phyloP scores from a whole-genome alignment of 139 green algal genomes.

The Dunaliella sp. region DNA sequence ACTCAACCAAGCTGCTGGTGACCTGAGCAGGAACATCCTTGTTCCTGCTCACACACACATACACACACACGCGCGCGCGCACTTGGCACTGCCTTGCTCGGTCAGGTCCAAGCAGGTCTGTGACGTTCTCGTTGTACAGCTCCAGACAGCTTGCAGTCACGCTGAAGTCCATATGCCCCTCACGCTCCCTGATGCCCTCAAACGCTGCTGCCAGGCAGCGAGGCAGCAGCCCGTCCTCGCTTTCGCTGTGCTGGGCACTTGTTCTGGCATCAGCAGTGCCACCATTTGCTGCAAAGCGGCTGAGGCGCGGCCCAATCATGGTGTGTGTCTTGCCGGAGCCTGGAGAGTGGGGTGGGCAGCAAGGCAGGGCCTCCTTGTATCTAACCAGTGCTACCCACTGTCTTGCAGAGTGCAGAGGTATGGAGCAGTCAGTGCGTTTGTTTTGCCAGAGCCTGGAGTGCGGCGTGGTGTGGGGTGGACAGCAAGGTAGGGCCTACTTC shows the following conservation, averaged over 20 bases:
- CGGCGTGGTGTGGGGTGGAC: too few relatives aligned
- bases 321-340: conserved; percentile 75
- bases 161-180: conserved; percentile 10
- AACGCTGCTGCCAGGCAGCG: conserved; percentile 39
- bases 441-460: too few relatives aligned
- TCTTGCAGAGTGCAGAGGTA: too few relatives aligned
- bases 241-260: background rate
- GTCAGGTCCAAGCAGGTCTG: conserved; percentile 55
- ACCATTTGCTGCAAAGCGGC: background rate
- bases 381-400: too few relatives aligned
- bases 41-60: too few relatives aligned
- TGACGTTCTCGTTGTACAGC: conserved; percentile 75
- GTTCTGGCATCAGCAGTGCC: background rate
- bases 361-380: too few relatives aligned
- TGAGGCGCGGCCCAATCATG: conserved; percentile 66
- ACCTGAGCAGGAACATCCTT: too few relatives aligned
- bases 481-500: too few relatives aligned
- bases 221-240: conserved; percentile 58
- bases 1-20: too few relatives aligned
- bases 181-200: conserved; percentile 19
- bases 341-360: background rate
- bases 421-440: too few relatives aligned
- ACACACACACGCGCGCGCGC: too few relatives aligned
- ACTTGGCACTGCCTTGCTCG: conserved; percentile 44
- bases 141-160: conserved; percentile 40